These are phyloP conservation scores for Scopulariopsis brevicaulis DNA, from an alignment of 2,329 filamentous ascomycete genomes.

Conservation along the genomic window DNA sequence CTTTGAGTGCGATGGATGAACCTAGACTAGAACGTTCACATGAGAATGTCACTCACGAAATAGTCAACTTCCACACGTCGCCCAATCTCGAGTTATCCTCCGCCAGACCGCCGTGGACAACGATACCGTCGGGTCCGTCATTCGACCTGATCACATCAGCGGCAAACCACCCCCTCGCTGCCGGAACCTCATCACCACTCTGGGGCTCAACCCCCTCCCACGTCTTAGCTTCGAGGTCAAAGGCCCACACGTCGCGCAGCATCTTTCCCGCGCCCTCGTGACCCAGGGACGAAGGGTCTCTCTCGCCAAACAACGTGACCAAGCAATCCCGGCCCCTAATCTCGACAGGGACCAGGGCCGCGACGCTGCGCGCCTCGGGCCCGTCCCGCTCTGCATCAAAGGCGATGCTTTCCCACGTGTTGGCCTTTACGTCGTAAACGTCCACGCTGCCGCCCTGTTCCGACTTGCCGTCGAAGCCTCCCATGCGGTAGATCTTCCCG, in stretches of 20 bases:
- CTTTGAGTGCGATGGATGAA: too few species aligned
- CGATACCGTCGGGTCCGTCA: conserved; percentile 10
- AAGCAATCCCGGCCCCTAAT: conserved; percentile 14
- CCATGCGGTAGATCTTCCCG: conserved; percentile 43
- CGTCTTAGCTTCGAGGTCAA: conserved; percentile 17
- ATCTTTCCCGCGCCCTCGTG: conserved; percentile 28
- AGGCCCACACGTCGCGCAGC: conserved; percentile 26
- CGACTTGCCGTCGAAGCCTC: conserved; percentile 49
- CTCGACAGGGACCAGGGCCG: conserved; percentile 13
- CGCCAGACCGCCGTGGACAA: conserved; percentile 26
- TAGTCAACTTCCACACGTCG: conserved; percentile 23
- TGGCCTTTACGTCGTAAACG: conserved; percentile 17
- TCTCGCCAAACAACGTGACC: conserved; percentile 26
- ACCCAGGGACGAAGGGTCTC: conserved; percentile 22
- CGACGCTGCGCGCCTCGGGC: conserved; percentile 19
- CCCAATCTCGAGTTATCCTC: conserved; percentile 23
- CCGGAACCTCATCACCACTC: conserved; percentile 8
- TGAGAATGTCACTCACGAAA: background rate
- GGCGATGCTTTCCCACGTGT: conserved; percentile 13
- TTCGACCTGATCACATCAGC: conserved; percentile 15
- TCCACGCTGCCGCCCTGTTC: conserved; percentile 50
- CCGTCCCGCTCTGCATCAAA: conserved; percentile 17
- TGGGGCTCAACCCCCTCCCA: conserved; percentile 11
- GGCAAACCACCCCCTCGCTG: conserved; percentile 25
- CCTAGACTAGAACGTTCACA: too few species aligned